Evolutionary conservation across 768 basidiomycete genomes (phyloP).

Genomic region (Clitopilus hobsonii): DNA sequence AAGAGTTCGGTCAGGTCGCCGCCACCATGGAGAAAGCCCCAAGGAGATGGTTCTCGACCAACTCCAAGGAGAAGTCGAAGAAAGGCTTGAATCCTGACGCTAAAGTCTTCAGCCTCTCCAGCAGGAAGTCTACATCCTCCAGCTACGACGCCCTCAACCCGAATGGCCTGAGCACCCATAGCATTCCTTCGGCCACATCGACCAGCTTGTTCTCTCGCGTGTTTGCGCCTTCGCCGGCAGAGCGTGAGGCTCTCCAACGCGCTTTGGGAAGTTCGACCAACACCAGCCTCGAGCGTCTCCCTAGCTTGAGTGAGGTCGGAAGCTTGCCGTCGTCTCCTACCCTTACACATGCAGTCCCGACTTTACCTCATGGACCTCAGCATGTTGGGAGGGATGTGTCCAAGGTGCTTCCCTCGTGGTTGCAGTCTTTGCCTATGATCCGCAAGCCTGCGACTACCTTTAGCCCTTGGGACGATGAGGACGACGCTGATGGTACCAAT

Average conservation of each 20-base stretch:
- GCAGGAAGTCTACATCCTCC: conserved; percentile 16
- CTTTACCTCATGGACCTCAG: conserved; percentile 18
- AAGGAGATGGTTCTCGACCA: conserved; percentile 43
- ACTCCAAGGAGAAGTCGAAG: conserved; percentile 44
- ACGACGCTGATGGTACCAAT: conserved; percentile 26
- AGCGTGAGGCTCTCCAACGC: conserved; percentile 80
- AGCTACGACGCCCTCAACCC: conserved; percentile 59
- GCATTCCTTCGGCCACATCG: conserved; percentile 37
- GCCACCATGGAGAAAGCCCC: conserved; percentile 26
- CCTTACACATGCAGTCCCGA: conserved; percentile 37
- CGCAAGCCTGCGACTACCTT: conserved; percentile 60
- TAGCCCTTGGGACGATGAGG: conserved; percentile 79
- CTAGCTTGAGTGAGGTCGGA: conserved; percentile 73
- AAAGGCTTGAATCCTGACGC: conserved; percentile 83
- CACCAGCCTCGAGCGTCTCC: conserved; percentile 71
- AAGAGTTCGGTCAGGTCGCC: conserved; percentile 11
- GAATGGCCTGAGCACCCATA: conserved; percentile 41
- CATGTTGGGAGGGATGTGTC: conserved; percentile 21
- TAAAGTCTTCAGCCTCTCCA: conserved; percentile 68
- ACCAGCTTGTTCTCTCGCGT: conserved; percentile 58
- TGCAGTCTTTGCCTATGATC: conserved; percentile 59
- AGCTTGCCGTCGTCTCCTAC: conserved; percentile 68
- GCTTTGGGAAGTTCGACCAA: conserved; percentile 73
- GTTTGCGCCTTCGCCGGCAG: conserved; percentile 84
- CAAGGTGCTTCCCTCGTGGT: conserved; percentile 56